These are phyloP conservation scores for Hemileccinum hortonii DNA, from an alignment of 1,284 basidiomycete species.

Conservation along the genomic window DNA sequence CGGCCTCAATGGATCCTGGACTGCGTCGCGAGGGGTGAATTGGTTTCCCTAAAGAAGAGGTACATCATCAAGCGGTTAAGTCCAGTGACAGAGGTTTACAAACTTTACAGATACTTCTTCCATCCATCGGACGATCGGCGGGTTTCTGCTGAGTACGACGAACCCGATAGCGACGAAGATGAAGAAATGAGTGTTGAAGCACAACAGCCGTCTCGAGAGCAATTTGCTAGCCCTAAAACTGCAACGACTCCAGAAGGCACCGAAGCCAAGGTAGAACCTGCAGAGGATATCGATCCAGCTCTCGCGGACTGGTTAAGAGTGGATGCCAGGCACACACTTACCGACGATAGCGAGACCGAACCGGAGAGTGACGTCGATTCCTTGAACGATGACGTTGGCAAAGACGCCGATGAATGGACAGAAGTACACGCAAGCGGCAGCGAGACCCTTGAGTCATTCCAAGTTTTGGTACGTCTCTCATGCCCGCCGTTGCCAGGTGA, in stretches of 20 bases:
- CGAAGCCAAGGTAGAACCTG: conserved; percentile 30
- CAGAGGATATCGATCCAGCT: conserved; percentile 41
- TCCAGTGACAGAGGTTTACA: not conserved
- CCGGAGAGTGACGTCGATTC: conserved; percentile 70
- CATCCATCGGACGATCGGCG: conserved; percentile 53
- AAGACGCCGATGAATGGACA: conserved; percentile 35
- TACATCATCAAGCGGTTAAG: conserved; percentile 31
- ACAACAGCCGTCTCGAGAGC: conserved; percentile 10
- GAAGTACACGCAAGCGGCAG: conserved; percentile 20
- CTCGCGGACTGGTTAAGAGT: conserved; percentile 68
- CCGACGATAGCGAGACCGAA: conserved; percentile 39
- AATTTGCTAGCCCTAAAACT: conserved; percentile 13
- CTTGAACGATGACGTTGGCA: conserved; percentile 56
- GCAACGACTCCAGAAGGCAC: conserved; percentile 25
- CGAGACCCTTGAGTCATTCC: conserved; percentile 25
- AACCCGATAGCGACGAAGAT: conserved; percentile 36
- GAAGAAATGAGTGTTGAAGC: conserved; percentile 23
- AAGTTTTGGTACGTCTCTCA: conserved; percentile 21
- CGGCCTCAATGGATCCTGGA: conserved; percentile 80
- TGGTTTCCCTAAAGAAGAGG: conserved; percentile 67
- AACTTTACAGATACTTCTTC: conserved; percentile 64
- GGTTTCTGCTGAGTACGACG: conserved; percentile 44
- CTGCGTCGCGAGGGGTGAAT: conserved; percentile 59
- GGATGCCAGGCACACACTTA: conserved; percentile 21
- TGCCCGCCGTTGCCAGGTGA: not conserved